phyloP scores from a whole-genome alignment of 306 rosid genomes.

The Quercus alba region DNA sequence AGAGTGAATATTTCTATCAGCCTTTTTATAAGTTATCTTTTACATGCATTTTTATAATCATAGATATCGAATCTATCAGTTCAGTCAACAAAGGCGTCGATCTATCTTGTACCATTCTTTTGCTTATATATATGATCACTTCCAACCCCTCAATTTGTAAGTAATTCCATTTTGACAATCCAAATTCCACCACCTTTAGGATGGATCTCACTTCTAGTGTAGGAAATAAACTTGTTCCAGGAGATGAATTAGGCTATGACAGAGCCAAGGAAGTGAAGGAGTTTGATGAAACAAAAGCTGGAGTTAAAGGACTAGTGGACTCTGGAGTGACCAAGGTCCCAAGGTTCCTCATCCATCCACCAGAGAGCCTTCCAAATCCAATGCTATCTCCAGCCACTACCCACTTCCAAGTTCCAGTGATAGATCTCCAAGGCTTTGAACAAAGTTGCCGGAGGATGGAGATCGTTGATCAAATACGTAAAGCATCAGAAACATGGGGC shows the following conservation, averaged over 20 bases:
- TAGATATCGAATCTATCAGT: slow-evolving; percentile 16
- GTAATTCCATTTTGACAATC: slow-evolving; percentile 3
- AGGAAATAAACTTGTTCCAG: neutral
- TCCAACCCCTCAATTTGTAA: slow-evolving; percentile 18
- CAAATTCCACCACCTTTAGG: slow-evolving; percentile 1
- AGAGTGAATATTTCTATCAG: slow-evolving; percentile 36
- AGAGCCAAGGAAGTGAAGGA: slow-evolving; percentile 62
- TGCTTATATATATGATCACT: slow-evolving; percentile 17
- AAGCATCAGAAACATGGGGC: slow-evolving; percentile 70
- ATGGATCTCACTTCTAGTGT: too few species aligned
- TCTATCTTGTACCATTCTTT: slow-evolving; percentile 23
- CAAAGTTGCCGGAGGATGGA: slow-evolving; percentile 14
- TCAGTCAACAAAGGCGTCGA: slow-evolving; percentile 19
- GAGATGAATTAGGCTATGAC: slow-evolving; percentile 28
- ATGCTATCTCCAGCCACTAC: neutral
- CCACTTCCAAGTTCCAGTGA: slow-evolving; percentile 46
- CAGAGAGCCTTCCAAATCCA: slow-evolving; percentile 14
- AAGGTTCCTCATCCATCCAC: slow-evolving; percentile 55
- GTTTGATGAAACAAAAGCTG: slow-evolving; percentile 68
- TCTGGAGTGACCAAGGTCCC: slow-evolving; percentile 60
- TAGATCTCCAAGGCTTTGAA: slow-evolving; percentile 49
- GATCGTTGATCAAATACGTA: slow-evolving; percentile 39
- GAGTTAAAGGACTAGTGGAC: slow-evolving; percentile 69
- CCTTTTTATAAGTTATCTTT: slow-evolving; percentile 19
- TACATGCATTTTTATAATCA: slow-evolving; percentile 9